phyloP scores from a whole-genome alignment of 1,284 basidiomycete genomes.

The Ustilago esculenta region DNA sequence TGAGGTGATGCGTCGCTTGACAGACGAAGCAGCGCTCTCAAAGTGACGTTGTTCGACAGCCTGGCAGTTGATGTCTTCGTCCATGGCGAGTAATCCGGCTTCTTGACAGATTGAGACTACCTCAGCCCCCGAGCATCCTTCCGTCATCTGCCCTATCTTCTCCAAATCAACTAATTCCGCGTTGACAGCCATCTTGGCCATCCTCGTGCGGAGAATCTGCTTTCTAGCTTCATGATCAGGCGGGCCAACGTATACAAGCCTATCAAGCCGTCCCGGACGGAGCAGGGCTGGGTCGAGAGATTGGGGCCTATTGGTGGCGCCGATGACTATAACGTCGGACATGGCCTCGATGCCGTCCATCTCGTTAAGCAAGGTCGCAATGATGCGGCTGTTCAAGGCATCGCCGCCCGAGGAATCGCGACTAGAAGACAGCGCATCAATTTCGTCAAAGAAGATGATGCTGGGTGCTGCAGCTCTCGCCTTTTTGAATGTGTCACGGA shows the following conservation, averaged over 20 bases:
- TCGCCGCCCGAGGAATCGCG: constrained; percentile 71
- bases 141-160: constrained; percentile 76
- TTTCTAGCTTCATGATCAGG: constrained; percentile 81
- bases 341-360: constrained; percentile 98
- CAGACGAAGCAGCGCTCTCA: constrained; percentile 76
- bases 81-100: constrained; percentile 90
- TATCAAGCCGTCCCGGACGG: constrained; percentile 93
- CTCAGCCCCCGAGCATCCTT: constrained; percentile 96
- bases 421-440: constrained; percentile 89
- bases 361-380: constrained; percentile 90
- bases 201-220: constrained; percentile 84
- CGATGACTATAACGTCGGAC: constrained; percentile 89
- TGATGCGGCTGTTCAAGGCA: constrained; percentile 82
- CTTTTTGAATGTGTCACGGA: constrained; percentile 94
- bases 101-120: constrained; percentile 92
- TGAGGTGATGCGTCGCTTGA: constrained; percentile 85
- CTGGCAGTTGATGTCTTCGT: constrained; percentile 79
- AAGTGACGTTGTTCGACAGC: constrained; percentile 81
- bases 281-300: constrained; percentile 91
- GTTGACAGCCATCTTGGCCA: constrained; percentile 79
- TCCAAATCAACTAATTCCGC: constrained; percentile 76
- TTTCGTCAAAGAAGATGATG: constrained; percentile 97
- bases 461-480: constrained; percentile 91
- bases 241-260: constrained; percentile 92
- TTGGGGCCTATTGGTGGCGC: constrained; percentile 95